Conservation (phyloP, 805 yeast genomes). For the Ogataea neopini region DNA sequence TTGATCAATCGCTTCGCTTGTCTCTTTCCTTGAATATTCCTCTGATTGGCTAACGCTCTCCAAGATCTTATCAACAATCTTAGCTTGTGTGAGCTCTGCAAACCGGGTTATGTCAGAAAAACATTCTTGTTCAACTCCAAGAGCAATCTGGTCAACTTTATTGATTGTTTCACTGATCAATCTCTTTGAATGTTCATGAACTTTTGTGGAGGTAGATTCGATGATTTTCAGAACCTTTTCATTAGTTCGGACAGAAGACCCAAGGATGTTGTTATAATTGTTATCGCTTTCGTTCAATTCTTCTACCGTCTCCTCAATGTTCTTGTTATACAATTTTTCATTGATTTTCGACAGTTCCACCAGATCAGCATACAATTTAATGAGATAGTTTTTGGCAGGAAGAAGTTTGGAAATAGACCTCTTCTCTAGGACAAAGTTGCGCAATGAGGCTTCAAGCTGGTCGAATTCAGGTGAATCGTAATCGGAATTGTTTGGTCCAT, state of each 20-base stretch:
- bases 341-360: conserved; percentile 62
- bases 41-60: conserved; percentile 68
- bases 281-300: conserved; percentile 65
- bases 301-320: conserved; percentile 45
- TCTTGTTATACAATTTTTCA: conserved; percentile 50
- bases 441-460: conserved; percentile 76
- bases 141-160: conserved; percentile 34
- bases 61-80: conserved; percentile 64
- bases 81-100: conserved; percentile 66
- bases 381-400: conserved; percentile 88
- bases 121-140: conserved; percentile 56
- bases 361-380: conserved; percentile 69
- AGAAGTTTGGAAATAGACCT: conserved; percentile 84
- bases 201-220: conserved; percentile 57
- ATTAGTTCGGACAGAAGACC: conserved; percentile 52
- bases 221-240: conserved; percentile 62
- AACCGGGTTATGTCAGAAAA: conserved; percentile 65
- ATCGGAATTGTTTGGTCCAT: conserved; percentile 29
- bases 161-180: conserved; percentile 54
- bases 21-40: conserved; percentile 59
- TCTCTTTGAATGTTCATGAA: conserved; percentile 61
- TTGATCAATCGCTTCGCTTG: conserved; percentile 59
- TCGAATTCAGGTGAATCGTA: conserved; percentile 68
- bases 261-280: conserved; percentile 53
- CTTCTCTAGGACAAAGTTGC: conserved; percentile 85